Conservation (phyloP, 495 filamentous ascomycete species). For the Hyaloscypha finlandica region DNA sequence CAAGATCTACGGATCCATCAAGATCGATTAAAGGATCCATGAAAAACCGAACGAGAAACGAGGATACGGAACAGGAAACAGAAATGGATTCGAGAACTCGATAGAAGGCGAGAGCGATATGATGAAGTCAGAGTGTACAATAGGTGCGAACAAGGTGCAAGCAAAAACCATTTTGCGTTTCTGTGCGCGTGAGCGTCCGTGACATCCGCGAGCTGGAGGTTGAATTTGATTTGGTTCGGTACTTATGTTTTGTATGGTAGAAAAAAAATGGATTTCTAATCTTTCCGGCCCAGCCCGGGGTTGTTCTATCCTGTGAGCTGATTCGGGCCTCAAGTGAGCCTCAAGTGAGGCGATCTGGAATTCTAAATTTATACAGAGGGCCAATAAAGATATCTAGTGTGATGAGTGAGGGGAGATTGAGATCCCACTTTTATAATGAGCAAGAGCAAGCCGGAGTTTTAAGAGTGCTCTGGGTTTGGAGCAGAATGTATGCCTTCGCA, state of each 20-base stretch:
- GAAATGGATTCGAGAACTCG: neutral
- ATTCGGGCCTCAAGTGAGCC: too few relatives aligned
- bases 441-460: too few relatives aligned
- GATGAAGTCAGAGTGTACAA: neutral
- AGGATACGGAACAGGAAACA: neutral
- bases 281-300: neutral
- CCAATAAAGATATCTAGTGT: neutral
- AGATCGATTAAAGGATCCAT: slow-evolving; percentile 71
- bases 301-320: neutral
- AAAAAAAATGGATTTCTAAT: neutral
- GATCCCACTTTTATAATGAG: neutral
- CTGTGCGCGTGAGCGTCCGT: neutral
- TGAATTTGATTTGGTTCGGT: neutral
- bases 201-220: neutral
- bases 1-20: slow-evolving; percentile 93
- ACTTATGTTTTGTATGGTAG: neutral
- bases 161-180: neutral
- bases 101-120: neutral
- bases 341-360: neutral
- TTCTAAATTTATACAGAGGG: neutral
- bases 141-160: neutral
- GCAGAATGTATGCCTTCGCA: too few relatives aligned
- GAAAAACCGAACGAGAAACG: neutral
- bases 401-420: neutral
- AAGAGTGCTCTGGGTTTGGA: too few relatives aligned